Conservation (phyloP, 768 basidiomycete genomes). For the Boletus huronensis region DNA sequence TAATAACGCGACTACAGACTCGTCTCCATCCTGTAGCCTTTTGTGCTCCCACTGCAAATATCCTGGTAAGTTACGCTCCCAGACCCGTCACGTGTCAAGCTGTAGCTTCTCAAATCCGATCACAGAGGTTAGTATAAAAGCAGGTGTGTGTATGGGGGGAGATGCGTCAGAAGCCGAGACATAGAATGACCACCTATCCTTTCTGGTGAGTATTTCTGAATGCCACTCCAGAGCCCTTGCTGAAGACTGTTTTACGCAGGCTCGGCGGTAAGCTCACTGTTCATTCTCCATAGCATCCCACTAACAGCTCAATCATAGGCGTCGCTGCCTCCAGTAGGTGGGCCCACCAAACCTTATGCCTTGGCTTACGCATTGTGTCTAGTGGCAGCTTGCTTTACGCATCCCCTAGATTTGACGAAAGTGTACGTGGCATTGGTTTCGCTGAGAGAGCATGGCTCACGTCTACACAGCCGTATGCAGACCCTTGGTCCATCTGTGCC, state of each 20-base stretch:
- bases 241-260: constrained; percentile 35
- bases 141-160: neutral
- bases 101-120: constrained; percentile 5
- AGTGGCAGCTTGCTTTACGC: constrained; percentile 82
- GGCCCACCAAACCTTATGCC: neutral
- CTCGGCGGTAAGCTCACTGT: constrained; percentile 50
- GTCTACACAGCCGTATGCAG: constrained; percentile 68
- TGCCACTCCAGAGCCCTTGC: neutral
- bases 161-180: constrained; percentile 8
- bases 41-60: constrained; percentile 8
- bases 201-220: constrained; percentile 28
- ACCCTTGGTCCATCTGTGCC: constrained; percentile 51
- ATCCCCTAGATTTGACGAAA: constrained; percentile 84
- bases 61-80: neutral
- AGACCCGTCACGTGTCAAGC: constrained; percentile 8
- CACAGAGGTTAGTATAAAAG: constrained; percentile 18
- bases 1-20: neutral
- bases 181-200: constrained; percentile 27
- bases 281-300: neutral
- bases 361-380: constrained; percentile 6
- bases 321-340: constrained; percentile 61
- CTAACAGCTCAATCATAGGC: constrained; percentile 36
- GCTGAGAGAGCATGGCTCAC: neutral
- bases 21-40: constrained; percentile 18
- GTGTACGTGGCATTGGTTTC: constrained; percentile 46